Conservation (phyloP, 2,329 filamentous ascomycete species). For the Colletotrichum sp. region DNA sequence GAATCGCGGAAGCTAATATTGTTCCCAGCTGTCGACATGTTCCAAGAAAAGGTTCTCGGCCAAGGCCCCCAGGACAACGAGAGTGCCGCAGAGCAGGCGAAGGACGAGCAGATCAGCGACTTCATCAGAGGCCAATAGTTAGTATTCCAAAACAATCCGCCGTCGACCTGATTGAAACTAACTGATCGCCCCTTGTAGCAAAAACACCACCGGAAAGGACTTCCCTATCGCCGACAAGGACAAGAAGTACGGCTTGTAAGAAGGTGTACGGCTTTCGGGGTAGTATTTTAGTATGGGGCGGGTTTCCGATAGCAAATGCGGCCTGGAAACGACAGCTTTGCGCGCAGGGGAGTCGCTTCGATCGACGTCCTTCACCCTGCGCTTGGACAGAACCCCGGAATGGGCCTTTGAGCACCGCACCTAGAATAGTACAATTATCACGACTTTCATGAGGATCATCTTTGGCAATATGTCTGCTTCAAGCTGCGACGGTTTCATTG, state of each 20-base stretch:
- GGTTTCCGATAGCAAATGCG: neutral
- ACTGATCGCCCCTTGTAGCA: conserved; percentile 39
- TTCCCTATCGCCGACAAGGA: conserved; percentile 69
- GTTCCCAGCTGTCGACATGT: conserved; percentile 70
- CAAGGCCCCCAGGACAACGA: conserved; percentile 76
- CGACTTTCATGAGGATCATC: neutral
- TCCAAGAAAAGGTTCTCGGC: conserved; percentile 78
- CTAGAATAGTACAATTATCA: neutral
- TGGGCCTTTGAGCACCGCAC: neutral
- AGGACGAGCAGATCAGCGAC: conserved; percentile 80
- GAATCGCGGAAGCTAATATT: neutral
- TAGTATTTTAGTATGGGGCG: neutral
- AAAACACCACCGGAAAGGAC: conserved; percentile 70
- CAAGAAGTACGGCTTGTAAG: conserved; percentile 16
- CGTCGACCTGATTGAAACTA: neutral
- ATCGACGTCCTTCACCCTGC: neutral
- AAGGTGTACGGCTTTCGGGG: neutral
- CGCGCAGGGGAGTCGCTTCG: neutral
- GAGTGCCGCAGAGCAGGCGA: conserved; percentile 77
- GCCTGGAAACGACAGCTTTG: neutral
- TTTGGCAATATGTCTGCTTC: neutral
- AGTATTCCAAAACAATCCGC: neutral
- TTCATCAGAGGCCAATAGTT: conserved; percentile 64
- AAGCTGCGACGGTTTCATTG: neutral
- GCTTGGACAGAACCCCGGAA: neutral